These are phyloP conservation scores for Daldinia eschscholtzii DNA, from an alignment of 2,329 filamentous ascomycete species.

Conservation along the genomic window DNA sequence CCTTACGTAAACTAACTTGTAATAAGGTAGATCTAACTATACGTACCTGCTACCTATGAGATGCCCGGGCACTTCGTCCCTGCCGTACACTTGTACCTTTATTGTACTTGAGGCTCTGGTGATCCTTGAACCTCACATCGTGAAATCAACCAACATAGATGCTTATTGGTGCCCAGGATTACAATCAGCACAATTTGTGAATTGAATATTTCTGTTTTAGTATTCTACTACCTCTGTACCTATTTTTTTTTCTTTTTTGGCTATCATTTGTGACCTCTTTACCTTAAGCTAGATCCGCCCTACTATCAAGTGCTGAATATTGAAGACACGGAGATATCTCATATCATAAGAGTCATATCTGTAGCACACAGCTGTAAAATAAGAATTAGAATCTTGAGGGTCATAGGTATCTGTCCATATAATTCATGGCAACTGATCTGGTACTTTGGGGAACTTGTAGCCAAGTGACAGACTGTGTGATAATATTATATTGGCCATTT, in stretches of 20 bases:
- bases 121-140: slow-evolving; percentile 34
- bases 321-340: neutral
- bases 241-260: neutral
- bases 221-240: neutral
- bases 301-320: neutral
- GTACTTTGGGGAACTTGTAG: neutral
- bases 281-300: neutral
- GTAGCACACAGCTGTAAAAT: neutral
- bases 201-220: neutral
- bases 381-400: neutral
- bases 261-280: neutral
- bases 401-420: neutral
- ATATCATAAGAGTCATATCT: neutral
- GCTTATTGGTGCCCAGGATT: neutral
- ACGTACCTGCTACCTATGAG: neutral
- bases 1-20: neutral
- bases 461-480: neutral
- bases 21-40: neutral
- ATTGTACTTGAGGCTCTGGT: slow-evolving; percentile 33
- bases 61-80: neutral
- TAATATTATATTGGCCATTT: neutral
- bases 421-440: neutral
- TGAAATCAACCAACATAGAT: slow-evolving; percentile 9
- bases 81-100: slow-evolving; percentile 9
- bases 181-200: neutral